Evolutionary conservation across 768 basidiomycete genomes (phyloP).

Genomic region (Lactarius evosmus): DNA sequence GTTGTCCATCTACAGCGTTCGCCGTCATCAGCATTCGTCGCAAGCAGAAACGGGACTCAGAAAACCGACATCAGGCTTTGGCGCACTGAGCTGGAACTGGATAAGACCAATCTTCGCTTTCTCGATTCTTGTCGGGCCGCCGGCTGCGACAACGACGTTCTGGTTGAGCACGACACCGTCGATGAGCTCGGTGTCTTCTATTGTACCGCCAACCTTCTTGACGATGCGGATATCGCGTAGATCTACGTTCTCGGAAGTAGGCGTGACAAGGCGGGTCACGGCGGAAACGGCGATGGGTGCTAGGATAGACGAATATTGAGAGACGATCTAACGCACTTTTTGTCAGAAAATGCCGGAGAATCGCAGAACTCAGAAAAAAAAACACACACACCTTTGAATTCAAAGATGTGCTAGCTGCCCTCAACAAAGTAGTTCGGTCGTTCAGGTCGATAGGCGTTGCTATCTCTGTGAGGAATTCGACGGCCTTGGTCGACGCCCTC

Average conservation of each 20-base stretch:
- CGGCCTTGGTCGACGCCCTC: constrained; percentile 86
- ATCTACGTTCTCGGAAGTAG: constrained; percentile 92
- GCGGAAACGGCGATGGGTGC: constrained; percentile 99
- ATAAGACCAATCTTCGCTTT: constrained; percentile 98
- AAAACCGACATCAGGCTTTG: constrained; percentile 87
- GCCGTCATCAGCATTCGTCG: constrained; percentile 23
- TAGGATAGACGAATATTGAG: constrained; percentile 96
- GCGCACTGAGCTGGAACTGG: constrained; percentile 96
- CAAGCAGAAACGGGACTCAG: not conserved
- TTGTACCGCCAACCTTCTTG: constrained; percentile 98
- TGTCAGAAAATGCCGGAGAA: constrained; percentile 3
- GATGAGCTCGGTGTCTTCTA: constrained; percentile 96
- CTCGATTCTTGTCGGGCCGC: constrained; percentile 92
- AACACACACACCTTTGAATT: constrained; percentile 95
- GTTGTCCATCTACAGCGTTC: constrained; percentile 85
- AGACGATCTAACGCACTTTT: constrained; percentile 71
- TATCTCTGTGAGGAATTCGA: constrained; percentile 90
- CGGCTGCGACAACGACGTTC: constrained; percentile 84
- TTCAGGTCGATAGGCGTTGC: constrained; percentile 88
- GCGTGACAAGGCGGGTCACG: constrained; percentile 85
- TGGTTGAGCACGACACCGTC: constrained; percentile 98
- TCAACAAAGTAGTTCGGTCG: constrained; percentile 79
- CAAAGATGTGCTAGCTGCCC: constrained; percentile 91
- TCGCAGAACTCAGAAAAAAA: constrained; percentile 3
- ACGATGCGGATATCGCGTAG: constrained; percentile 94